A percentile compares a stretch with the other conserved stretches of the same genome.
Conservation (phyloP, 768 basidiomycete genomes). For the Termitomyces sp. region DNA sequence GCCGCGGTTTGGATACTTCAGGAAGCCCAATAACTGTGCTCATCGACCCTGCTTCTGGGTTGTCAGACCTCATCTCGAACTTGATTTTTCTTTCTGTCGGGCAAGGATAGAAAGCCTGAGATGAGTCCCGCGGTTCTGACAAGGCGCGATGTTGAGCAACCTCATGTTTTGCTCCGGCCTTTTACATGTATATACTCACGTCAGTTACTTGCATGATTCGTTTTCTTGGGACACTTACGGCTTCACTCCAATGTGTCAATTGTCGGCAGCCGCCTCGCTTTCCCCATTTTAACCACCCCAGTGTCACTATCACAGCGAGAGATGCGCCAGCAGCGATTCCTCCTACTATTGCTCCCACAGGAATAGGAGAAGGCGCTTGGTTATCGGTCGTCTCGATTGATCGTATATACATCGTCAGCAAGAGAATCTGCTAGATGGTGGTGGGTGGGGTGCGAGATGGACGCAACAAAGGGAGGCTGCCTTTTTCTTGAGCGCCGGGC, state of each 20-base stretch:
- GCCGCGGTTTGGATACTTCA: conserved; percentile 11
- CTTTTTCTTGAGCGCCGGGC: conserved; percentile 1
- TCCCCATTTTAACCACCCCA: conserved; percentile 48
- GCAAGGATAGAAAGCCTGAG: conserved; percentile 25
- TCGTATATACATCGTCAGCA: conserved; percentile 13
- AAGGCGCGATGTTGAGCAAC: conserved; percentile 20
- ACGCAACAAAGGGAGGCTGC: neutral
- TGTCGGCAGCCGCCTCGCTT: conserved; percentile 34
- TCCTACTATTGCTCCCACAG: conserved; percentile 48
- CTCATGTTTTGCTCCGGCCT: conserved; percentile 32
- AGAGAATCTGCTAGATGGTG: neutral
- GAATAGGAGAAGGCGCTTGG: conserved; percentile 23
- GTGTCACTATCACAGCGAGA: conserved; percentile 38
- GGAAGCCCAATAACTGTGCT: conserved; percentile 1
- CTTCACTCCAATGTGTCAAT: neutral
- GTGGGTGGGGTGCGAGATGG: neutral
- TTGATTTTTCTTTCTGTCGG: conserved; percentile 34
- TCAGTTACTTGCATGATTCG: neutral
- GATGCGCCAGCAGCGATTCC: conserved; percentile 44
- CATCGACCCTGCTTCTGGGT: neutral
- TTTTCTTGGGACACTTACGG: neutral
- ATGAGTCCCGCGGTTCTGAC: conserved; percentile 14
- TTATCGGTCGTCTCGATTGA: conserved; percentile 4
- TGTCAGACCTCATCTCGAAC: conserved; percentile 23
- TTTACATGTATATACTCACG: conserved; percentile 14